Percentiles rank a stretch among this genome's conserved stretches.
These are phyloP conservation scores for Pharnaceum exiguum DNA, from an alignment of 148 eudicot species.

Conservation along the genomic window DNA sequence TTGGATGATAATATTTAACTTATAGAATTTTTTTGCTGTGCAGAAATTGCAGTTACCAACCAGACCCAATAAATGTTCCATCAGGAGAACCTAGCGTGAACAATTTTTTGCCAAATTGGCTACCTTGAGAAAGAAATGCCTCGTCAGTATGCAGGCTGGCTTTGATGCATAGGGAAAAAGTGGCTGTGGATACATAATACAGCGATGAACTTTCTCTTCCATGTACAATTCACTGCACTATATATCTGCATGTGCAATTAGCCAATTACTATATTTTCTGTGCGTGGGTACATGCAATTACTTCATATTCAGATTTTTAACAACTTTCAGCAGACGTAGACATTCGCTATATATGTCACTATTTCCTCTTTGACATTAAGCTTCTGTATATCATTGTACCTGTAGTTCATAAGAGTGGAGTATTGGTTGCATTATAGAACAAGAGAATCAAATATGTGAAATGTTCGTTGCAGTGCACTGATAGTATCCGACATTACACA, in stretches of 20 bases:
- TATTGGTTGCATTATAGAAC: background rate
- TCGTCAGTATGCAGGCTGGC: background rate
- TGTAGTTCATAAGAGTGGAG: background rate
- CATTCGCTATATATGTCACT: background rate
- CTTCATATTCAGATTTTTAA: constrained; percentile 8
- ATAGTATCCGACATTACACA: too few species aligned
- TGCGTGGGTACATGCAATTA: background rate
- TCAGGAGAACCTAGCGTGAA: constrained; percentile 60
- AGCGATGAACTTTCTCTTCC: background rate
- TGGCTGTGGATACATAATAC: constrained; percentile 4
- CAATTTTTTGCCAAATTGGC: constrained; percentile 65
- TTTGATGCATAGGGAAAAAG: constrained; percentile 1
- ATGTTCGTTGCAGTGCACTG: too few species aligned
- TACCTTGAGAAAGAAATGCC: constrained; percentile 19
- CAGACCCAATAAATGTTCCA: constrained; percentile 40
- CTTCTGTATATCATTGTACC: constrained; percentile 3
- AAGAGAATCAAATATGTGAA: too few species aligned
- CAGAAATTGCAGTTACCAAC: constrained; percentile 47
- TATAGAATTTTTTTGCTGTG: too few species aligned
- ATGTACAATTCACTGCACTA: constrained; percentile 12
- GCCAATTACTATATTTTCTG: background rate
- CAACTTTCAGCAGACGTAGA: background rate
- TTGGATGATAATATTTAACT: too few species aligned
- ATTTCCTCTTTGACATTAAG: background rate
- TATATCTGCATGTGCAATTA: background rate